Conservation (phyloP, 2,329 filamentous ascomycete genomes). For the Emmonsiellopsis sp. region DNA sequence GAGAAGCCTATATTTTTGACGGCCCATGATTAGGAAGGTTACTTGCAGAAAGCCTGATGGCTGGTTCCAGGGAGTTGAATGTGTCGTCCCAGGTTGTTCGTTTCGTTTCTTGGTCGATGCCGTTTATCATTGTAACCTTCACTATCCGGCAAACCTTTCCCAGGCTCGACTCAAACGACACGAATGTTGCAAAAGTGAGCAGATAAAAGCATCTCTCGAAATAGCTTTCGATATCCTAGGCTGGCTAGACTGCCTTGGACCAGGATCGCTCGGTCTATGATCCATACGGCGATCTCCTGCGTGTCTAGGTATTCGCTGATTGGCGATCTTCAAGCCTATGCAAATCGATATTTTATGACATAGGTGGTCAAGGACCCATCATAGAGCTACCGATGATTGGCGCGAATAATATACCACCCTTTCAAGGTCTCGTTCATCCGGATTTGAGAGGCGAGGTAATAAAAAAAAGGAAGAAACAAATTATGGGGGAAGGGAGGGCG, state of each 20-base stretch:
- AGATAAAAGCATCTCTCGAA: slow-evolving; percentile 9
- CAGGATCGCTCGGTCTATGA: background rate
- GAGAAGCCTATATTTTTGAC: background rate
- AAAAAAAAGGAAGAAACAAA: background rate
- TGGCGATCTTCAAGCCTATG: background rate
- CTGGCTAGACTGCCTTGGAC: slow-evolving; percentile 1
- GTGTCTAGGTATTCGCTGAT: background rate
- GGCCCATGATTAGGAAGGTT: slow-evolving; percentile 4
- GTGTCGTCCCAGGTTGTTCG: slow-evolving; percentile 14
- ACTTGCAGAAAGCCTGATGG: slow-evolving; percentile 1
- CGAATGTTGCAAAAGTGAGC: slow-evolving; percentile 18
- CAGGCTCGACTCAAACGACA: slow-evolving; percentile 16
- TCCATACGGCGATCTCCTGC: background rate
- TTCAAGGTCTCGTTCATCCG: background rate
- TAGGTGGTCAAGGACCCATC: background rate
- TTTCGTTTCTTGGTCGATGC: slow-evolving; percentile 18
- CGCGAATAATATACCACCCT: background rate
- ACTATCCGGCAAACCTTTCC: slow-evolving; percentile 6
- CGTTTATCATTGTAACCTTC: slow-evolving; percentile 17
- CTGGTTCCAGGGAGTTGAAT: slow-evolving; percentile 2
- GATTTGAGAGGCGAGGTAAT: background rate
- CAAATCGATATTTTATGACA: background rate
- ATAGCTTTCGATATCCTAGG: background rate
- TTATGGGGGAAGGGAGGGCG: background rate
- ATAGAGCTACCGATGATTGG: slow-evolving; percentile 1